These are phyloP conservation scores for Cymbopogon citratus DNA, from an alignment of 176 grass and related monocot genomes.

Conservation along the genomic window DNA sequence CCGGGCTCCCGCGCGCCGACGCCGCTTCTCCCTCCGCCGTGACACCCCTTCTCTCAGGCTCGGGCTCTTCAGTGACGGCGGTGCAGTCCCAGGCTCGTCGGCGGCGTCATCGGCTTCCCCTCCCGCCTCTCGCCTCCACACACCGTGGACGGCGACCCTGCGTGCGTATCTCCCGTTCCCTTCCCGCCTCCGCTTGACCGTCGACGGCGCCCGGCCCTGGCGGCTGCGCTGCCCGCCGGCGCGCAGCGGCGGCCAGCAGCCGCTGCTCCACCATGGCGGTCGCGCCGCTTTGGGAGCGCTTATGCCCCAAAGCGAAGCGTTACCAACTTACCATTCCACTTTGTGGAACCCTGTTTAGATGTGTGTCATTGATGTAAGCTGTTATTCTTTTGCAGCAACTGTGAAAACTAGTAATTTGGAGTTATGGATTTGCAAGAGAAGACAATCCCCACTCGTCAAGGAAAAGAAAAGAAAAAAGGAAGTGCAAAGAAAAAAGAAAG, in stretches of 20 bases:
- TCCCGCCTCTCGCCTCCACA: background rate
- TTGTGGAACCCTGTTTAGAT: background rate
- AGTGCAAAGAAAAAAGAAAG: conserved; percentile 12
- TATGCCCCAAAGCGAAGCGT: background rate
- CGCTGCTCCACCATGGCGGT: background rate
- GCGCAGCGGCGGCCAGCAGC: too few relatives aligned
- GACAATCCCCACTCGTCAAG: conserved; percentile 18
- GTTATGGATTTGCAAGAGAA: conserved; percentile 36
- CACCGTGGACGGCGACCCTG: background rate
- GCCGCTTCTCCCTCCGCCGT: too few relatives aligned
- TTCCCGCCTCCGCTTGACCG: background rate
- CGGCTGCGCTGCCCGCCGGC: background rate
- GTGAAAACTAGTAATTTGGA: conserved; percentile 7
- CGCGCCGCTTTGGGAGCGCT: background rate
- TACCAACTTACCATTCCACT: too few relatives aligned
- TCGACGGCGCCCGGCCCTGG: background rate
- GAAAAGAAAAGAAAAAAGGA: conserved; percentile 45
- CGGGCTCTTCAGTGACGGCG: background rate
- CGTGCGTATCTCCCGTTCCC: background rate
- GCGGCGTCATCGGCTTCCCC: background rate
- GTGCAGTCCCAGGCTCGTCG: background rate
- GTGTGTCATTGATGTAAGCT: background rate
- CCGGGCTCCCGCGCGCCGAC: too few relatives aligned
- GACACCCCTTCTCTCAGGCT: background rate
- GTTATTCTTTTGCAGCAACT: conserved; percentile 31